phyloP scores from a whole-genome alignment of 306 rosid species.

The Elaeagnus macrophylla region DNA sequence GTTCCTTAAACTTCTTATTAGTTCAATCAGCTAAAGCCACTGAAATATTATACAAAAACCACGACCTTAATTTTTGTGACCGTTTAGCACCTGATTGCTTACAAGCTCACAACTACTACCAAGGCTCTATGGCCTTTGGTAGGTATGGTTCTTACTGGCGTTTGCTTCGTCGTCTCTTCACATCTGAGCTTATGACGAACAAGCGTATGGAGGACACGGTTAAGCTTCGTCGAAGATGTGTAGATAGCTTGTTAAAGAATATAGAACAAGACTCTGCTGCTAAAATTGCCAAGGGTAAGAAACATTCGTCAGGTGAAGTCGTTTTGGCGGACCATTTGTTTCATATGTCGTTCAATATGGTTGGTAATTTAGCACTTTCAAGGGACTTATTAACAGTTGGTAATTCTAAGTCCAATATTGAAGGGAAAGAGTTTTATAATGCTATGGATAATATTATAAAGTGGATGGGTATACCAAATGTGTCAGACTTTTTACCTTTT shows the following conservation, averaged over 20 bases:
- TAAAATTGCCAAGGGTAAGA: not conserved
- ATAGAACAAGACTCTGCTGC: not conserved
- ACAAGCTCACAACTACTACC: not conserved
- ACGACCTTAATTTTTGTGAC: not conserved
- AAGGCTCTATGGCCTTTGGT: not conserved
- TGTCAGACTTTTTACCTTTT: constrained; percentile 1
- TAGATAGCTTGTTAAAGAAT: not conserved
- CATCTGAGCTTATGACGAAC: not conserved
- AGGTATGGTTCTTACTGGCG: not conserved
- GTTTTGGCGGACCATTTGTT: not conserved
- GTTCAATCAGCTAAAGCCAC: not conserved
- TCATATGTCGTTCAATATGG: not conserved
- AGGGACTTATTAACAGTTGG: not conserved
- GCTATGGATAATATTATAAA: constrained; percentile 2
- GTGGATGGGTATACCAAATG: not conserved
- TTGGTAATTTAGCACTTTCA: not conserved
- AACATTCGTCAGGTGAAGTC: not conserved
- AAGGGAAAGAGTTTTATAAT: constrained; percentile 27
- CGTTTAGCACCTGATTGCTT: not conserved
- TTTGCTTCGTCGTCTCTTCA: not conserved
- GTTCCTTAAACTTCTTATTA: not conserved
- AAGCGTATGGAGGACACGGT: not conserved
- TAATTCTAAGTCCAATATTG: constrained; percentile 16
- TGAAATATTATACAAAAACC: not conserved
- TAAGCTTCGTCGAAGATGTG: not conserved